phyloP scores from a whole-genome alignment of 1,284 basidiomycete genomes.

The Apiotrichum brassicae region DNA sequence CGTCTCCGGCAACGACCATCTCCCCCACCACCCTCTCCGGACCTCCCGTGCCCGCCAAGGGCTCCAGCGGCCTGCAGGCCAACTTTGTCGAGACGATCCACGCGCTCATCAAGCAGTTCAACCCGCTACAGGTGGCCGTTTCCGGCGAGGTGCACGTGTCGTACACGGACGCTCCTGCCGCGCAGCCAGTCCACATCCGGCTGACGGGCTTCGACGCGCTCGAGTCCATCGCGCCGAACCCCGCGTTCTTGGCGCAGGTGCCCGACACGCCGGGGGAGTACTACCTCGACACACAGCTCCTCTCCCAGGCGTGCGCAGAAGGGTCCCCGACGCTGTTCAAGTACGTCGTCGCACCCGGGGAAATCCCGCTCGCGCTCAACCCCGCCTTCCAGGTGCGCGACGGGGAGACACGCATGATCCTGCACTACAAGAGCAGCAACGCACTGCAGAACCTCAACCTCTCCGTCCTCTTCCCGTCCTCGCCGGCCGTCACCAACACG shows the following conservation, averaged over 20 bases:
- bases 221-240: slow-evolving; percentile 53
- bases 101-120: slow-evolving; percentile 43
- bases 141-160: slow-evolving; percentile 48
- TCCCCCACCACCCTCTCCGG: background rate
- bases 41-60: background rate
- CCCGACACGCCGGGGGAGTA: slow-evolving; percentile 49
- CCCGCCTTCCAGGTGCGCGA: slow-evolving; percentile 52
- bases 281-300: slow-evolving; percentile 45
- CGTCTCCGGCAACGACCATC: no score
- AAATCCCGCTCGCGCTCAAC: slow-evolving; percentile 48
- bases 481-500: slow-evolving; percentile 45
- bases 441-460: slow-evolving; percentile 40
- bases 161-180: background rate
- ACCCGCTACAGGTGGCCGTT: slow-evolving; percentile 7
- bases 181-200: slow-evolving; percentile 41
- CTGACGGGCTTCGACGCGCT: slow-evolving; percentile 49
- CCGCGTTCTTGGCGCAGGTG: slow-evolving; percentile 47
- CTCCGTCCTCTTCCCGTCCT: slow-evolving; percentile 41
- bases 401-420: slow-evolving; percentile 51
- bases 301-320: slow-evolving; percentile 27
- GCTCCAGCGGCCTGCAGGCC: slow-evolving; percentile 41
- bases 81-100: slow-evolving; percentile 51
- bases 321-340: slow-evolving; percentile 47
- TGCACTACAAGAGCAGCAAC: slow-evolving; percentile 45
- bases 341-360: slow-evolving; percentile 49